Evolutionary conservation across 495 filamentous ascomycete genomes (phyloP), one percentile per base, ranked within the genome.

Genomic region (Tuber umbilicatum): DNA sequence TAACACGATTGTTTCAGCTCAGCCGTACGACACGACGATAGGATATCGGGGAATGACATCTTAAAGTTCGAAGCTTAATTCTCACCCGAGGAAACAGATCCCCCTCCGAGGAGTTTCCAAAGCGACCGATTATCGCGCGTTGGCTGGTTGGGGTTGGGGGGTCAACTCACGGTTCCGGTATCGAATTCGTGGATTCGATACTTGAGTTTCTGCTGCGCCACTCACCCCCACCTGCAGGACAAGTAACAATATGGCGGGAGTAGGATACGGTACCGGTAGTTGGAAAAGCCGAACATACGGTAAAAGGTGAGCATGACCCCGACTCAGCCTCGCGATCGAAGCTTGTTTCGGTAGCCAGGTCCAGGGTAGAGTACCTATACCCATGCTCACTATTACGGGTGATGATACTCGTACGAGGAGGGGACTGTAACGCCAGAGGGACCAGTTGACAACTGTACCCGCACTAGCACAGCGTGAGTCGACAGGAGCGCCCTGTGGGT

Each of bases 11-110:
- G 55, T 64, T 64, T 64, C 55, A 64, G n/a, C n/a, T 31, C 55
- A 64, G n/a, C 55, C 27, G 55, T 64, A 64, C 55, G 55, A 64
- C 55, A 31, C 55, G n/a, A 64, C 17, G 55, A 64, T 64, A 64
- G 55, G 55, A 17, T 64, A 31, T 64, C 55, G n/a, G 10, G n/a
- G 55, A 64, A 27, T 31, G 10, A 64, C 2, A 60, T 64, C 55
- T 64, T 5, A 64, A 31, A 31, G n/a, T 64, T 27, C 31, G 55
- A 64, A 31, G 55, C 27, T 64, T 31, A 64, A 64, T 64, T 31
- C 55, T 31, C 55, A 64, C n/a, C 55, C 2, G n/a, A 31, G 14
- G 55, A 31, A 31, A 4, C 4, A 31, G 2, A 40, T 40, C 31
- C 17, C 10, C 4, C 55, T 31, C 55, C n/a, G 27, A 64, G 7